Percentiles rank a stretch among this genome's conserved stretches.
Conservation (phyloP, 352 stramenopile species). For the Phytophthora pluvialis region DNA sequence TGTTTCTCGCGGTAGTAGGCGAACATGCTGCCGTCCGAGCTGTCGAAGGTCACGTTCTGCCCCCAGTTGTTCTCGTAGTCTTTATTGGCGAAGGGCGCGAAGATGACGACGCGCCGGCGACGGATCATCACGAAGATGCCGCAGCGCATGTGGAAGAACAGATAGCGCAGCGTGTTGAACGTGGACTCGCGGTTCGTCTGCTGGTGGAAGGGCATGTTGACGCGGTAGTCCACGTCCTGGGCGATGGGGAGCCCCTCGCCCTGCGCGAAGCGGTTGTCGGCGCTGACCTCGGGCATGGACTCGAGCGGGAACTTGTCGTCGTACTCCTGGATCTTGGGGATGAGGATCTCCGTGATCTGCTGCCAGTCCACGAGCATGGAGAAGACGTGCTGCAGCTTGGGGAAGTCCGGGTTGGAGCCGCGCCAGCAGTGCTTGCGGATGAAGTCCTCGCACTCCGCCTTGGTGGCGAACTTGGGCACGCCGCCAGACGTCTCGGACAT, state of each 20-base stretch:
- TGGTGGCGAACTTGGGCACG: constrained; percentile 90
- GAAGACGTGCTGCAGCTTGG: constrained; percentile 92
- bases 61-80: constrained; percentile 98
- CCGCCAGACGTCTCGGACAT: constrained; percentile 66
- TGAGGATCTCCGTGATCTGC: constrained; percentile 74
- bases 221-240: constrained; percentile 73
- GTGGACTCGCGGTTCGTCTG: constrained; percentile 87
- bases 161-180: constrained; percentile 96
- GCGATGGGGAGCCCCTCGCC: constrained; percentile 57
- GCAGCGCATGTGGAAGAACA: constrained; percentile 99
- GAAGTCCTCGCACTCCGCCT: constrained; percentile 90
- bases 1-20: constrained; percentile 93
- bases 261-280: constrained; percentile 72
- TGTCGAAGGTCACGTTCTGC: constrained; percentile 91
- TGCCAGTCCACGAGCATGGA: constrained; percentile 92
- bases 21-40: constrained; percentile 87
- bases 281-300: constrained; percentile 39
- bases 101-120: constrained; percentile 94
- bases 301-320: constrained; percentile 67
- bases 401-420: constrained; percentile 92
- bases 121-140: constrained; percentile 99
- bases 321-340: constrained; percentile 83
- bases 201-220: constrained; percentile 95
- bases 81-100: constrained; percentile 97
- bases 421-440: constrained; percentile 85